Evolutionary conservation across 345 rosid species (phyloP).

Genomic region (Eucalyptus sp.): DNA sequence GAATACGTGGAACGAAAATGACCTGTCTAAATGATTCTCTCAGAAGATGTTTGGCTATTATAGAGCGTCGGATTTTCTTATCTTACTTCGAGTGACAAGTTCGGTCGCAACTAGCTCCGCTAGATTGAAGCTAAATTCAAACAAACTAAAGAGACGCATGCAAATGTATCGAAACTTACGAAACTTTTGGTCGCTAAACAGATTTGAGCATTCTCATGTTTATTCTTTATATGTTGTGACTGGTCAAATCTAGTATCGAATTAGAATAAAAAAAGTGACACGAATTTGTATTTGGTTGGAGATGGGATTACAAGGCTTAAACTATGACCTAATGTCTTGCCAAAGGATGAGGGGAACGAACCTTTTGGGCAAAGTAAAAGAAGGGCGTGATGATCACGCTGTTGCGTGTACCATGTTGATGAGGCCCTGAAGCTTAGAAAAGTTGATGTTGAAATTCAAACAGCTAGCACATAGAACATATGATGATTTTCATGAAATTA

Average conservation of each 20-base stretch:
- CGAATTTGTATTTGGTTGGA: not conserved
- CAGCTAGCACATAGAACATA: not conserved
- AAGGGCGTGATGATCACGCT: not conserved
- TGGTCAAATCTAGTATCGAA: not conserved
- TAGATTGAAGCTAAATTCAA: not conserved
- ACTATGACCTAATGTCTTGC: not conserved
- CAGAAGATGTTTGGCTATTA: not conserved
- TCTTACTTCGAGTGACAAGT: not conserved
- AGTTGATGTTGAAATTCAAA: not conserved
- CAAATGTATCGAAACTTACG: accelerated
- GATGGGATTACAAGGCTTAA: not conserved
- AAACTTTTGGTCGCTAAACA: not conserved
- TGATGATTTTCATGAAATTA: not conserved
- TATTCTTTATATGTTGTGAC: not conserved
- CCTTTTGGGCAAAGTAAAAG: not conserved
- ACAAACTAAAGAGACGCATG: not conserved
- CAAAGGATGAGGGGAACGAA: not conserved
- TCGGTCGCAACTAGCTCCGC: not conserved
- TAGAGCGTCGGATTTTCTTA: not conserved
- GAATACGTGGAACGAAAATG: not conserved
- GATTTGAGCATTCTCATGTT: not conserved
- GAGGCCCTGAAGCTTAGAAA: not conserved
- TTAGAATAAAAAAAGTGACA: not conserved
- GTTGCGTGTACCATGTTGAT: not conserved
- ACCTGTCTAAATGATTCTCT: not conserved